phyloP scores from a whole-genome alignment of 345 rosid species.

The Limnanthes douglasii region DNA sequence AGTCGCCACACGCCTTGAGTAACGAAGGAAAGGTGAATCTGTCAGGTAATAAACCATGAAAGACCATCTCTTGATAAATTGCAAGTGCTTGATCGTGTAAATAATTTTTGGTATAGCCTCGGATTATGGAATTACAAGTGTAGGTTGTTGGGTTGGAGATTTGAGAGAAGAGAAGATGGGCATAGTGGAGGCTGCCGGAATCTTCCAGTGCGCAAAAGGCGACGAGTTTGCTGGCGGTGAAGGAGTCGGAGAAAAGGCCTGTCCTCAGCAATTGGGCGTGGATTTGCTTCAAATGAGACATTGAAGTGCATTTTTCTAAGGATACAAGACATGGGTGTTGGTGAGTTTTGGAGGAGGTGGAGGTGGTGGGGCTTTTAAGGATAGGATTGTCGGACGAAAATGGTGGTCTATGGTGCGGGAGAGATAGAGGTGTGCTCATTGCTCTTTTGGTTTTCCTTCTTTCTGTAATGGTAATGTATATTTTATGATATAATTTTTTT shows the following conservation, averaged over 20 bases:
- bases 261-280: slow-evolving; percentile 32
- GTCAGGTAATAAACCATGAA: slow-evolving; percentile 17
- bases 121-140: slow-evolving; percentile 23
- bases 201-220: slow-evolving; percentile 19
- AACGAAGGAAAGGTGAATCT: slow-evolving; percentile 29
- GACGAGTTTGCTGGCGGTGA: slow-evolving; percentile 25
- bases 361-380: too few relatives aligned
- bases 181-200: slow-evolving; percentile 23
- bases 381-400: too few relatives aligned
- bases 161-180: slow-evolving; percentile 23
- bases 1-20: slow-evolving; percentile 29
- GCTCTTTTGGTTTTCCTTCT: too few relatives aligned
- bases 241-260: slow-evolving; percentile 17
- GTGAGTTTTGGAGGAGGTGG: too few relatives aligned
- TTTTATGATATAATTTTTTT: too few relatives aligned
- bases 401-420: too few relatives aligned
- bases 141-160: slow-evolving; percentile 19
- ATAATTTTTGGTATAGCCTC: slow-evolving; percentile 30
- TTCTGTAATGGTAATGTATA: too few relatives aligned
- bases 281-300: slow-evolving; percentile 24
- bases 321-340: too few relatives aligned
- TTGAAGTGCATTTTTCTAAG: slow-evolving; percentile 19
- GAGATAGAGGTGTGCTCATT: too few relatives aligned
- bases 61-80: slow-evolving; percentile 21
- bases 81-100: slow-evolving; percentile 12